Evolutionary conservation across 192 early-diverging fungal genomes (phyloP), one percentile per base, ranked within the genome.

Genomic region (Umbelopsis sp.): DNA sequence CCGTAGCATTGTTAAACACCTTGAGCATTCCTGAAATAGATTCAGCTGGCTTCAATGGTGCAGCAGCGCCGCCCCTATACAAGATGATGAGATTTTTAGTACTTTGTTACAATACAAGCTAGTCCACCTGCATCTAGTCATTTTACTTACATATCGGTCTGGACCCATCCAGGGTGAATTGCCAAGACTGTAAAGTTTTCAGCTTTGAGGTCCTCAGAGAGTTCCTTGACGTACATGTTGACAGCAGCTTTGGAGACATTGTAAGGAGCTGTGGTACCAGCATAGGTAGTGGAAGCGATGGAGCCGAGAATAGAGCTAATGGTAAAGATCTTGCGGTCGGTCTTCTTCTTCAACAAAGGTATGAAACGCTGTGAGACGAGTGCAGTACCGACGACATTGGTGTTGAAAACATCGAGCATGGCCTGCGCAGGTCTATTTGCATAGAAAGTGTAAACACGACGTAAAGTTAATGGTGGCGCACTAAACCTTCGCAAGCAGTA

Each of bases 241-340:
- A 68, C 34, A 22, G 70, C 75, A 16, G 70, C 31, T 34, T 77
- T 77, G 21, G 69, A 71, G n/a, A 71, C 75, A n/a, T 44, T 44
- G 11, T 77, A 77, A 24, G 65, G 51, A 32, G 68, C 25, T 3
- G n/a, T 65, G 9, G 25, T 16, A 2, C 66, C 74, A 38, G 21
- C 16, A 4, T 17, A 20, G 14, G 31, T 50, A 12, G 41, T 75
- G 22, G 20, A 8, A 14, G 14, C 52, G 34, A 70, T 17, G 3
- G 78, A 80, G 3, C 74, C 78, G 25, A 75, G 45, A 47, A 70
- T 59, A 26, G 78, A 80, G 9, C 73, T 71, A 17, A 80, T 73
- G 43, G 75, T 80, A 36, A 75, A 41, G 49, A 80, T 73, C 8
- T 65, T 68, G 10, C 71, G 70, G 20, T 50, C 49, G 0, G 31